These are phyloP conservation scores for Pleoardoris graminearum DNA, from an alignment of 2,329 filamentous ascomycete genomes.

Conservation along the genomic window DNA sequence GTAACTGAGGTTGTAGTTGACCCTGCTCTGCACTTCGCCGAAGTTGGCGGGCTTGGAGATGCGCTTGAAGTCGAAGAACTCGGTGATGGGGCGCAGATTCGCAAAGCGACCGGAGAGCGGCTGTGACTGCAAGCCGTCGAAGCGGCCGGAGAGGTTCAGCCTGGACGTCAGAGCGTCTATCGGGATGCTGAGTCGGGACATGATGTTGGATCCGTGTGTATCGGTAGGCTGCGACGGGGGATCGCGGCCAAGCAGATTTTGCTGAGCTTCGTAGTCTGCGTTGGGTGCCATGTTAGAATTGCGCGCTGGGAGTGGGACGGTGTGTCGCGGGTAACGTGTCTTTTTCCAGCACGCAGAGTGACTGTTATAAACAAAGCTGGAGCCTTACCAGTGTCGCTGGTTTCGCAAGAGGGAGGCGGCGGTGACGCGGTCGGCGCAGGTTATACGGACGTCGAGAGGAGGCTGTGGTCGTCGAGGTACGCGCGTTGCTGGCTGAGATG, in stretches of 20 bases:
- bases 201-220: too few relatives aligned
- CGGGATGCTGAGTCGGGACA: slow-evolving; percentile 91
- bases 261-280: slow-evolving; percentile 35
- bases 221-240: slow-evolving; percentile 14
- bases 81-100: slow-evolving; percentile 86
- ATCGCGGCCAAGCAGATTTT: slow-evolving; percentile 29
- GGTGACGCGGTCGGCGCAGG: slow-evolving; percentile 31
- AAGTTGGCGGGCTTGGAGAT: slow-evolving; percentile 94
- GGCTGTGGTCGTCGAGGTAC: slow-evolving; percentile 15
- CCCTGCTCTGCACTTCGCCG: slow-evolving; percentile 81
- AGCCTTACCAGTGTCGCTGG: slow-evolving; percentile 32
- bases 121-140: slow-evolving; percentile 79
- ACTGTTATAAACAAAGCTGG: slow-evolving; percentile 22
- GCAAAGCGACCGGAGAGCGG: slow-evolving; percentile 81
- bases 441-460: slow-evolving; percentile 15
- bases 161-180: slow-evolving; percentile 89
- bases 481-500: slow-evolving; percentile 9
- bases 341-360: slow-evolving; percentile 16
- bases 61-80: slow-evolving; percentile 96
- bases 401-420: slow-evolving; percentile 14
- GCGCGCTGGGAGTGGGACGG: slow-evolving; percentile 1
- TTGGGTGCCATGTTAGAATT: slow-evolving; percentile 32
- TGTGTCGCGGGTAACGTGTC: slow-evolving; percentile 31
- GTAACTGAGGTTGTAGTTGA: slow-evolving; percentile 96
- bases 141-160: slow-evolving; percentile 82